These are phyloP conservation scores for Dendrobium chrysotoxum DNA, from an alignment of 106 monocot genomes.

Conservation along the genomic window DNA sequence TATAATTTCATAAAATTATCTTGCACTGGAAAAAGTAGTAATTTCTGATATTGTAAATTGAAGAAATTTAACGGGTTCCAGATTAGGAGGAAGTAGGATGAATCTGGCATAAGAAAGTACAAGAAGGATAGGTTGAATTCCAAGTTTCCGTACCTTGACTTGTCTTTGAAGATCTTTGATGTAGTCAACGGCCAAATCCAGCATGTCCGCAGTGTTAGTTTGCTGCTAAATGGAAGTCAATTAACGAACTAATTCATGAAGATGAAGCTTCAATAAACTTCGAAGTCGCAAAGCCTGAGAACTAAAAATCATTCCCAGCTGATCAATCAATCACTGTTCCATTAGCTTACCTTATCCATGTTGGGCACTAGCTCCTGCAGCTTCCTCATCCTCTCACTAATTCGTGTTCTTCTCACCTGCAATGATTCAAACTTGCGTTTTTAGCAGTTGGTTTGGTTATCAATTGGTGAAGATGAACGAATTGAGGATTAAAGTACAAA, in stretches of 20 bases:
- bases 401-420: slow-evolving; percentile 88
- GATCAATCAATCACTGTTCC: neutral
- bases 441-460: neutral
- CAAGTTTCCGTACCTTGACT: slow-evolving; percentile 50
- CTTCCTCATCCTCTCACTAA: slow-evolving; percentile 95
- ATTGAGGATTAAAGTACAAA: neutral
- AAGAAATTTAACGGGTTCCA: neutral
- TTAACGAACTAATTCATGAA: neutral
- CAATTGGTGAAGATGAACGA: neutral
- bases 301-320: neutral
- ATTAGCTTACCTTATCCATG: slow-evolving; percentile 91
- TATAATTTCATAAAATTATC: too few species aligned
- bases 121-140: neutral
- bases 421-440: neutral
- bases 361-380: slow-evolving; percentile 95
- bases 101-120: neutral
- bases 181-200: slow-evolving; percentile 86
- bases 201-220: slow-evolving; percentile 93
- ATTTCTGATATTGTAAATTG: too few species aligned
- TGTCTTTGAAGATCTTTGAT: slow-evolving; percentile 86
- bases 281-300: neutral
- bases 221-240: slow-evolving; percentile 35
- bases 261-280: neutral
- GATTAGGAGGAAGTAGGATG: neutral
- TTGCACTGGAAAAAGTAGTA: neutral